A percentile compares a stretch with the other conserved stretches of the same genome.
phyloP scores from a whole-genome alignment of 1,284 basidiomycete species.

The Cryptococcus amylolentus region DNA sequence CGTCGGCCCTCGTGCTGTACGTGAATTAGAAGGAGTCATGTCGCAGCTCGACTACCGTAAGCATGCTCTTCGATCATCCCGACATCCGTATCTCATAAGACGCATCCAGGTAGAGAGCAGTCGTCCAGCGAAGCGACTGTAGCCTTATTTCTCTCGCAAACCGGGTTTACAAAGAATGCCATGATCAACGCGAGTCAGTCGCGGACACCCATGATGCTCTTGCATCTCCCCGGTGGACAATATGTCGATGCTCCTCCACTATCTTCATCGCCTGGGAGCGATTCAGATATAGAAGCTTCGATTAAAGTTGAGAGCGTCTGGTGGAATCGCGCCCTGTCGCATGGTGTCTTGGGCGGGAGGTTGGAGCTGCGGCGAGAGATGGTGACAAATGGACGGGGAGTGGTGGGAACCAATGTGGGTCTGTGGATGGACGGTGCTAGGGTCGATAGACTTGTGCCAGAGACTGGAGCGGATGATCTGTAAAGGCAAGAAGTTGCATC shows the following conservation, averaged over 20 bases:
- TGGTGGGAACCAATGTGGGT: conserved; percentile 11
- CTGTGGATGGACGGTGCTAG: conserved; percentile 21
- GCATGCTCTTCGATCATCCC: too few species aligned
- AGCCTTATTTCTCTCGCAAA: conserved; percentile 70
- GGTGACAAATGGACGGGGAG: conserved; percentile 8
- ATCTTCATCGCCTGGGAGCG: neutral
- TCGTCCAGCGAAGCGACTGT: conserved; percentile 47
- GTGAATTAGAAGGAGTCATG: conserved; percentile 83
- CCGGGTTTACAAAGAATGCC: conserved; percentile 66
- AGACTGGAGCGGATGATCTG: neutral
- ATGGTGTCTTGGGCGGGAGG: conserved; percentile 58
- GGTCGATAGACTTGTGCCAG: conserved; percentile 18
- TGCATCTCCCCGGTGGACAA: conserved; percentile 62
- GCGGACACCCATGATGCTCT: conserved; percentile 66
- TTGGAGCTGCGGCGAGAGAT: conserved; percentile 67
- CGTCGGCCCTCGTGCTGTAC: conserved; percentile 69
- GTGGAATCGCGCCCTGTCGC: conserved; percentile 63
- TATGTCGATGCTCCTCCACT: conserved; percentile 1
- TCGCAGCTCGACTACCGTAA: conserved; percentile 25
- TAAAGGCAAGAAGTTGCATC: neutral
- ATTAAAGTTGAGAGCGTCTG: conserved; percentile 47
- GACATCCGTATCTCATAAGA: neutral
- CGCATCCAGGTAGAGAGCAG: conserved; percentile 1
- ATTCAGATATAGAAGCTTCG: neutral
- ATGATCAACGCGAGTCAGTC: conserved; percentile 66